Base-by-base conservation (phyloP, 345 rosid species). In the Eucalyptus paniculata region DNA sequence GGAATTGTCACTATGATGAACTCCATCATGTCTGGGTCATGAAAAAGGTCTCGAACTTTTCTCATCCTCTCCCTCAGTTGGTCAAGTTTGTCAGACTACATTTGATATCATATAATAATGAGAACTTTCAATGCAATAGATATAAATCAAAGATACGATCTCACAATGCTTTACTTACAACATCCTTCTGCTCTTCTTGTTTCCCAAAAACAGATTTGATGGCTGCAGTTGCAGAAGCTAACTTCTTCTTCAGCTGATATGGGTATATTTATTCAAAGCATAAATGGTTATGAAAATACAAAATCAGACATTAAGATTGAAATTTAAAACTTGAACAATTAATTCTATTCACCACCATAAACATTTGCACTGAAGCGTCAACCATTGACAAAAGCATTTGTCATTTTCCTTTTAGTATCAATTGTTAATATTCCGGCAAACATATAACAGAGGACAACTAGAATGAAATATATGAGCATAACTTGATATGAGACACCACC, bases 1-100 rank as follows among this genome's bases (percentile, higher is more conserved):
- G 99, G 99, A 93, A 95, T 95, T 69, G 97, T 94, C 81, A 97
- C 98, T 89, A 96, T 95, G 92, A 96, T 90, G 93, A 97, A 97
- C 91, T 96, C 97, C 12, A 96, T 96, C 89, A 92, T 83, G 87
- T 93, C 89, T 42, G 92, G 89, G 90, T 94, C 94, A 42, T 91
- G 95, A 89, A 97, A 96, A 89, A 97, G 94, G 91, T 95, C 96
- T 88, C 94, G 93, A 86, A 97, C 96, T 94, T 93, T 96, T 91
- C 90, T 91, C 97, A 94, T 94, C 89, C 93, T 94, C 92, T 95
- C 95, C 90, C 94, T 95, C 87, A 97, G 89, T 92, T 92, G 93
- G 88, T 94, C 95, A 91, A 95, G 92, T 90, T 95, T 94, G 87
- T 92, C 93, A 82, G 94, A 88, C 97, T 96, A 92, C 91, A 87